Percentiles rank a stretch among this genome's conserved stretches.
These are phyloP conservation scores for Apiospora arundinis DNA, from an alignment of 2,329 filamentous ascomycete genomes.

Conservation along the genomic window DNA sequence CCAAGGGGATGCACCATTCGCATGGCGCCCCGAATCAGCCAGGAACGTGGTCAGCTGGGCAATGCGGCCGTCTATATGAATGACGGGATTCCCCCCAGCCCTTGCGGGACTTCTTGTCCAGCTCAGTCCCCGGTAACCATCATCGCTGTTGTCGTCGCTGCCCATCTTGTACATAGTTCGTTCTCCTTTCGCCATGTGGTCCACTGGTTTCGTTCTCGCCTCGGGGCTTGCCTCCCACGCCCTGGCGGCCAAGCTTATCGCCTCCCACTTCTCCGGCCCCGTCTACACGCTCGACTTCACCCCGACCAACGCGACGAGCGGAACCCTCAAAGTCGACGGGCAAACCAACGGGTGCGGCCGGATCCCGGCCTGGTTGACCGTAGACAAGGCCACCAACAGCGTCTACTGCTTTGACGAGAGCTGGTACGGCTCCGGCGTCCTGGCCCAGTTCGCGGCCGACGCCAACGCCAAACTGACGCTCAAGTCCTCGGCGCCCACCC, in stretches of 20 bases:
- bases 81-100: neutral
- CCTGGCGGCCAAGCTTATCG: conserved; percentile 42
- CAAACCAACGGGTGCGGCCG: conserved; percentile 40
- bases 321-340: conserved; percentile 37
- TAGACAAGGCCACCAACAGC: conserved; percentile 39
- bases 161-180: neutral
- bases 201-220: neutral
- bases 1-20: neutral
- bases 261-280: conserved; percentile 48
- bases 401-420: conserved; percentile 48
- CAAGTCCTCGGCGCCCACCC: conserved; percentile 39
- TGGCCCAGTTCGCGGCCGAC: conserved; percentile 43
- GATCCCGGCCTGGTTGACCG: conserved; percentile 47
- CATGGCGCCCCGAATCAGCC: neutral
- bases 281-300: conserved; percentile 44
- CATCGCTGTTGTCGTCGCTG: neutral
- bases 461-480: conserved; percentile 41
- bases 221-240: conserved; percentile 8
- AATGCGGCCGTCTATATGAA: neutral
- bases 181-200: neutral
- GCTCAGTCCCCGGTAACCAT: neutral
- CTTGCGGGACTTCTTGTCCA: neutral
- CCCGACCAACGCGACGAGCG: conserved; percentile 30
- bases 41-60: neutral
- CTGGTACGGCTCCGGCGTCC: conserved; percentile 42